Percentiles rank a stretch among this genome's conserved stretches.
These are phyloP conservation scores for Kwoniella sp. DNA, from an alignment of 768 basidiomycete species.

Conservation along the genomic window DNA sequence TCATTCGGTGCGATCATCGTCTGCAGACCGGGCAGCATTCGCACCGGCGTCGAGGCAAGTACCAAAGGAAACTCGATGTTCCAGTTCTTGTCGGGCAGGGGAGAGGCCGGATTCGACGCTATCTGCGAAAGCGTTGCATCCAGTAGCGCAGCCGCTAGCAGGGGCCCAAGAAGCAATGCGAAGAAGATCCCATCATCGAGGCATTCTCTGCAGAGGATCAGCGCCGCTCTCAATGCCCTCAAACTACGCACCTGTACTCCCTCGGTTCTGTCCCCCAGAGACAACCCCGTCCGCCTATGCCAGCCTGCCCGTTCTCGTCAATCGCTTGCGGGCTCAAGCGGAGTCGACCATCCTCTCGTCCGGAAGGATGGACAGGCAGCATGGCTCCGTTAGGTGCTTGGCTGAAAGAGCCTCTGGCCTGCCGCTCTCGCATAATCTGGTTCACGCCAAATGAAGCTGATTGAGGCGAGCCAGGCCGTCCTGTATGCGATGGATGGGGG, in stretches of 20 bases:
- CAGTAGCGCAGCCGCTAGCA: constrained; percentile 68
- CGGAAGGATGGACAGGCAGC: too few relatives aligned
- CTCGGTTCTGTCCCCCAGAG: constrained; percentile 50
- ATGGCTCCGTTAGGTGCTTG: too few relatives aligned
- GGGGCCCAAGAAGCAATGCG: constrained; percentile 75
- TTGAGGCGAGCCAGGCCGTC: constrained; percentile 18
- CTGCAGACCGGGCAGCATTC: constrained; percentile 55
- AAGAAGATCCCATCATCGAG: constrained; percentile 80
- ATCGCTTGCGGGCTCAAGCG: too few relatives aligned
- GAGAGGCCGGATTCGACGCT: constrained; percentile 33
- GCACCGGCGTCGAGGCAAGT: constrained; percentile 53
- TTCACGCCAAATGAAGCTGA: too few relatives aligned
- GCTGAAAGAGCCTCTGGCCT: too few relatives aligned
- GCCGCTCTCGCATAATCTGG: too few relatives aligned
- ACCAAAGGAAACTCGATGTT: constrained; percentile 67
- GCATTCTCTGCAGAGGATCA: constrained; percentile 58
- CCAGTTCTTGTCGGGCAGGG: constrained; percentile 66
- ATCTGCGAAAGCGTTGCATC: constrained; percentile 54
- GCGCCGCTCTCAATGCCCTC: neutral
- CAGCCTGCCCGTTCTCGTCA: constrained; percentile 19
- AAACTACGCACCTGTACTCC: constrained; percentile 42
- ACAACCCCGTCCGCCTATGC: constrained; percentile 32
- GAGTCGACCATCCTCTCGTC: too few relatives aligned
- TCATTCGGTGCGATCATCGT: constrained; percentile 45
- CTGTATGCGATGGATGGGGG: neutral